Base-by-base conservation (phyloP, 1,284 basidiomycete species). In the Pholiota adiposa region DNA sequence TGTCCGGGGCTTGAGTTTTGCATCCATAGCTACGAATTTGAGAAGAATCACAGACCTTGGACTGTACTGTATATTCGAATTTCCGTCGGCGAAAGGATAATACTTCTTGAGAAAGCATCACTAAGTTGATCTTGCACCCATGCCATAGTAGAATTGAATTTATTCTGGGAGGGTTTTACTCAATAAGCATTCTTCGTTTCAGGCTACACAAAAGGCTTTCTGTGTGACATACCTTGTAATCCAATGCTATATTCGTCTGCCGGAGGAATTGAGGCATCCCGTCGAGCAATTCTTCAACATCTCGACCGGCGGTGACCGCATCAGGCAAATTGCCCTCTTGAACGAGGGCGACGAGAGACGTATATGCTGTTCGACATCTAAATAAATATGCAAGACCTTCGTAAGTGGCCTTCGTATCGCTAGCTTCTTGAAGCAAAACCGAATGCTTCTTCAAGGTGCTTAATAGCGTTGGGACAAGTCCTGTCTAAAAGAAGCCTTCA, bases 71-170 rank as follows among this genome's bases (percentile, higher is more conserved):
- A 76, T 56, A 91, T 77, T 18, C 73, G 69, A 21, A 90, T 65
- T 59, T 81, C 78, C 8, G 77, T 78, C 1, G 82, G 70, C 6
- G 82, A 79, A 27, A 89, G 67, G 1, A 77, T 67, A 21, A 93
- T 72, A 65, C 85, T 80, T 62, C 84, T 80, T 14, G 80, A 72
- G 66, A 85, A 92, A 1, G 88, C 88, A 54, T 90, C 86, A 62
- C 80, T 83, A 18, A 93, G 77, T 65, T 91, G 87, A 60, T 93
- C 91, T 67, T 90, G 86, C 4, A 84, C 73, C 31, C 83, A 81
- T 58, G 88, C 85, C 63, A 79, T 80, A 8, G 83, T 73, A 1
- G 83, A 80, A 57, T 80, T 79, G 61, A 84, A 80, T 65, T 77
- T 83, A 52, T 77, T 78, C 89, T 92, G 65, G 11, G 14, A 44